Evolutionary conservation across 2,329 filamentous ascomycete genomes (phyloP), one percentile per base, ranked within the genome.

Genomic region (Hypoxylon sp.): DNA sequence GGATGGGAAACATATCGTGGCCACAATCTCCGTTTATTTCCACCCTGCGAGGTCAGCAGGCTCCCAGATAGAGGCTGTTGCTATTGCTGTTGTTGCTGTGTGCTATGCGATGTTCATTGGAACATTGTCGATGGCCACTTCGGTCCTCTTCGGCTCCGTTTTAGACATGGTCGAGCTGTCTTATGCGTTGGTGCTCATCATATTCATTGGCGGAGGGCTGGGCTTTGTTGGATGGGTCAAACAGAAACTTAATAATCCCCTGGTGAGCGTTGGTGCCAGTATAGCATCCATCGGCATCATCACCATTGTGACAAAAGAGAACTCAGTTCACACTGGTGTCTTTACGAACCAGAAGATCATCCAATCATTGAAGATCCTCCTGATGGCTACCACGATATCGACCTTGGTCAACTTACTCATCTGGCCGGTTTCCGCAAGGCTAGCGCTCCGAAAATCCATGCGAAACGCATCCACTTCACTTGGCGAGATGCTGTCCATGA

Each of bases 21-120:
- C 93, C 30, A 97, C 95, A 1, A 88, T 97, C 61, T 96, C 93
- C 0, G 94, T 97, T 9, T 98, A 97, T 75, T 98, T 97, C 74
- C 93, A 97, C 77, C 93, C 95, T 3, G 92, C 93, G 4, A 85
- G 95, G 61, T 93, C 93, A 16, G 87, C 90, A 24, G 95, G 95
- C 0, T 96, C 92, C 70, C 97, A 97, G 93, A 86, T 93, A 61
- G 92, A 97, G 78, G 94, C 93, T 2, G 86, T 91, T 9, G 80
- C 94, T 32, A 88, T 96, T 61, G 92, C 93, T 4, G 80, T 92
- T 36, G 83, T 91, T 32, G 94, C 93, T 1, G 92, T 97, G 64
- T 79, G 89, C 36, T 98, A 97, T 76, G 90, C 91, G 2, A 86
- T 89, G 32, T 81, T 93, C 38, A 82, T 97, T 36, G 92, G 90